Base-by-base conservation (phyloP, 78 protist species). In the Dictyostelium purpureum region DNA sequence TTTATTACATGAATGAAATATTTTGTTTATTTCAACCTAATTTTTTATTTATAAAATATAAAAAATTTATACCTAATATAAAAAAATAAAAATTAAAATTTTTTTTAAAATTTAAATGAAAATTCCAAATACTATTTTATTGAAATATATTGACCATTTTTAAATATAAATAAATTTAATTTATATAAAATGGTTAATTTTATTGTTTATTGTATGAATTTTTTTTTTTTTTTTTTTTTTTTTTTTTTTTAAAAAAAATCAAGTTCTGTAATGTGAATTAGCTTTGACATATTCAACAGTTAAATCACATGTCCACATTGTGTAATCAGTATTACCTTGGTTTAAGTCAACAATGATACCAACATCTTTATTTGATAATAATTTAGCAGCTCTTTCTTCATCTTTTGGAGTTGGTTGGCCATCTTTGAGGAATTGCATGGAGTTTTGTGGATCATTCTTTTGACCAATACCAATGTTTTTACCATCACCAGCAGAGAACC, bases 221-320 rank as follows among this genome's bases (percentile, higher is more conserved):
- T 1, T 56, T 56, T 26, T 4, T 24, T 0, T 65, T 65, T 12
- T 35, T 65, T 35, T 28, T 65, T 21, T 26, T 63, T 21, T 63
- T 33, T 12, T 33, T 63, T 10, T 33, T 63, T 10, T 35, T 67
- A 4, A 49, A 49, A 14, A 14, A 49, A 49, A 7, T 69, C 33
- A 69, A 40, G 92, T 85, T 73, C 92, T 70, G 33, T 85, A 85
- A 61, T 85, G 92, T 7, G 92, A 85, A 57, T 85, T 85, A 6
- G 92, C 92, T 85, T 77, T 59, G 19, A 85, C 92, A 45, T 85
- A 85, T 31, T 73, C 92, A 28, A 71, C 77, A 4, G 92, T 85
- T 61, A 85, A 74, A 61, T 85, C 92, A 85, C 92, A 73, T 12
- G 92, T 85, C 92, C 92, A 85, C 82, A 85, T 73, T 40, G 92